A percentile compares a stretch with the other conserved stretches of the same genome.
These are phyloP conservation scores for Suillus sp. DNA, from an alignment of 768 basidiomycete species.

Conservation along the genomic window DNA sequence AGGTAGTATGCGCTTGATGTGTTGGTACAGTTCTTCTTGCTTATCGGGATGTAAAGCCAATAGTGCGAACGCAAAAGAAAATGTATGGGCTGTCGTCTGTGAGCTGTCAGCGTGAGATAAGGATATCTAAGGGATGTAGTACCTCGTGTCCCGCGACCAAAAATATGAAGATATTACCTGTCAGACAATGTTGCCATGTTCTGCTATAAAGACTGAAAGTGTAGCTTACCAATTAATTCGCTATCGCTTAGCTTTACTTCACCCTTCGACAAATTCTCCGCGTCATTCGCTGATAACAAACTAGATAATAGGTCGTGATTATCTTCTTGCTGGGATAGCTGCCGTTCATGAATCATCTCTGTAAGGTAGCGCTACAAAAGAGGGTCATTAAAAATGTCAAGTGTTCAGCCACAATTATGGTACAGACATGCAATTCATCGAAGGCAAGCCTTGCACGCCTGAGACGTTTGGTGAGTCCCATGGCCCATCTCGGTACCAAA, in stretches of 20 bases:
- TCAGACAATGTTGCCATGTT: background rate
- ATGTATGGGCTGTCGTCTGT: constrained; percentile 37
- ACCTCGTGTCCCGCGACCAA: constrained; percentile 67
- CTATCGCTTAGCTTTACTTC: constrained; percentile 40
- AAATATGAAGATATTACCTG: constrained; percentile 42
- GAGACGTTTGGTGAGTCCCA: constrained; percentile 37
- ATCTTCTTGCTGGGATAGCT: constrained; percentile 38
- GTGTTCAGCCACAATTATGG: background rate
- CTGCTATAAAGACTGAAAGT: background rate
- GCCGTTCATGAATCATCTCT: constrained; percentile 55
- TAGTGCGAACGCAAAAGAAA: constrained; percentile 35
- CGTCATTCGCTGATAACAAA: constrained; percentile 52
- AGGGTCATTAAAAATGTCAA: background rate
- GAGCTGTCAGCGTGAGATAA: background rate
- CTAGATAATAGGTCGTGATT: constrained; percentile 55
- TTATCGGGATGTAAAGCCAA: constrained; percentile 44
- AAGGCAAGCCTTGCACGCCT: constrained; percentile 40
- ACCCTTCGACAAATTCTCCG: constrained; percentile 28
- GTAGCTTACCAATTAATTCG: constrained; percentile 41
- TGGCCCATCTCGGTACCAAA: constrained; percentile 42
- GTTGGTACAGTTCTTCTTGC: constrained; percentile 39
- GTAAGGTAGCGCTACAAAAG: constrained; percentile 43
- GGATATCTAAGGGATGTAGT: background rate
- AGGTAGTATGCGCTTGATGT: constrained; percentile 30
- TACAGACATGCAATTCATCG: constrained; percentile 43